phyloP scores from a whole-genome alignment of 1,284 basidiomycete species.

The Ganoderma multipileum region DNA sequence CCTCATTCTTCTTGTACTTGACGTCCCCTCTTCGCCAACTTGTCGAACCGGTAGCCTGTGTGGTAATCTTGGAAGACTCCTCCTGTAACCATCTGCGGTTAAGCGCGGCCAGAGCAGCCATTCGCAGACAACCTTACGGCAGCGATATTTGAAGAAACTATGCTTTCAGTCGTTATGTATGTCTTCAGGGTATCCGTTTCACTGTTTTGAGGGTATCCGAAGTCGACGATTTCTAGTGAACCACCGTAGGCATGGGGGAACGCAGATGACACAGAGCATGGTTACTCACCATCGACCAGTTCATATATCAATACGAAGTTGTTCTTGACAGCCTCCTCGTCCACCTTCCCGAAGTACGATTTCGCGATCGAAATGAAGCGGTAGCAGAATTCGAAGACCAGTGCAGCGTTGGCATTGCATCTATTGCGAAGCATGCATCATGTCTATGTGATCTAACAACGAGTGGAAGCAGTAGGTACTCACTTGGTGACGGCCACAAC shows the following conservation, averaged over 20 bases:
- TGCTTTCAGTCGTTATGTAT: constrained; percentile 97
- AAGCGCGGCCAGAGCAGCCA: constrained; percentile 1
- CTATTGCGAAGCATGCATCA: constrained; percentile 38
- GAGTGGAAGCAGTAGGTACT: constrained; percentile 46
- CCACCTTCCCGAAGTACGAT: constrained; percentile 97
- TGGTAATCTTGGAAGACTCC: constrained; percentile 95
- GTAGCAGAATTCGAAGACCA: constrained; percentile 98
- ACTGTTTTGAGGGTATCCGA: constrained; percentile 99
- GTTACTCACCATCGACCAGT: constrained; percentile 82
- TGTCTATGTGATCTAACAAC: not conserved
- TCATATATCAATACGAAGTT: constrained; percentile 98
- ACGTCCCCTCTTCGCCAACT: constrained; percentile 95
- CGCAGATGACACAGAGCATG: not conserved
- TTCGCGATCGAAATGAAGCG: constrained; percentile 93
- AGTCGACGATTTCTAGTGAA: constrained; percentile 93
- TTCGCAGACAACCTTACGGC: constrained; percentile 59
- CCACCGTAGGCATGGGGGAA: not conserved
- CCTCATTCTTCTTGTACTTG: constrained; percentile 98
- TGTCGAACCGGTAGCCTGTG: constrained; percentile 93
- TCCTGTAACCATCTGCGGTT: constrained; percentile 62
- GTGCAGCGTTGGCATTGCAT: constrained; percentile 95
- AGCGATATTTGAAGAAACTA: constrained; percentile 84
- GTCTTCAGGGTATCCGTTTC: constrained; percentile 98
- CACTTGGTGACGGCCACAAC: constrained; percentile 95
- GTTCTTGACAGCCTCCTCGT: constrained; percentile 98